Evolutionary conservation across 768 basidiomycete species (phyloP), one percentile per base, ranked within the genome.

Genomic region (Boletus pseudopeckii): DNA sequence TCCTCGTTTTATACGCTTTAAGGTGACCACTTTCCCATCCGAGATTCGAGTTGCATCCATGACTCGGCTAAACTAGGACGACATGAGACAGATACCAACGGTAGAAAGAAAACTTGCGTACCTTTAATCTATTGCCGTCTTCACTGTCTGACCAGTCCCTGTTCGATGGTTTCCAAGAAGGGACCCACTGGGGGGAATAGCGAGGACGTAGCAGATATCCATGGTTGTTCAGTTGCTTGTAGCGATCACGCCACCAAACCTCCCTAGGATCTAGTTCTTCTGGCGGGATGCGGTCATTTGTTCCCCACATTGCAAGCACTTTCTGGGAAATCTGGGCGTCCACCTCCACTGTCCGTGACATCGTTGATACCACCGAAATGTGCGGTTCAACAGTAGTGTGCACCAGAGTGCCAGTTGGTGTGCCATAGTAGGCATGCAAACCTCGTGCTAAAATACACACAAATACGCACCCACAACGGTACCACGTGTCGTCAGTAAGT

Each of bases 11-110:
- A 73, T 55, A 1, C 41, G 38, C 26, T 76, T 75, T n/a, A 76
- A 54, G 14, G 59, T 64, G 0, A 76, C 68, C 1, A 59, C 43
- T 5, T 36, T 53, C 0, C 53, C 61, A 26, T 74, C 72, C 2
- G 63, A 60, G 3, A 60, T 52, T 7, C 71, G 62, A 0, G 61
- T 70, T 0, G 72, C 74, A 36, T 75, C 75, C 0, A 64, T 52
- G 0, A 56, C n/a, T 32, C 18, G 49, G 4, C 37, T 18, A 20
- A 24, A 60, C 48, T 41, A 34, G 20, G 14, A 5, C 14, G 15
- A 26, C 14, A 24, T 42, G 15, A 13, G 41, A 4, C 1, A 26
- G 22, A 24, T 9, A 17, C 20, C 15, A 26, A 10, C 13, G 4
- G 22, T 15, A 24, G 7, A 15, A 15, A 24, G 22, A 24, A 20